These are phyloP conservation scores for Xylaria sp. DNA, from an alignment of 2,329 filamentous ascomycete species.

Conservation along the genomic window DNA sequence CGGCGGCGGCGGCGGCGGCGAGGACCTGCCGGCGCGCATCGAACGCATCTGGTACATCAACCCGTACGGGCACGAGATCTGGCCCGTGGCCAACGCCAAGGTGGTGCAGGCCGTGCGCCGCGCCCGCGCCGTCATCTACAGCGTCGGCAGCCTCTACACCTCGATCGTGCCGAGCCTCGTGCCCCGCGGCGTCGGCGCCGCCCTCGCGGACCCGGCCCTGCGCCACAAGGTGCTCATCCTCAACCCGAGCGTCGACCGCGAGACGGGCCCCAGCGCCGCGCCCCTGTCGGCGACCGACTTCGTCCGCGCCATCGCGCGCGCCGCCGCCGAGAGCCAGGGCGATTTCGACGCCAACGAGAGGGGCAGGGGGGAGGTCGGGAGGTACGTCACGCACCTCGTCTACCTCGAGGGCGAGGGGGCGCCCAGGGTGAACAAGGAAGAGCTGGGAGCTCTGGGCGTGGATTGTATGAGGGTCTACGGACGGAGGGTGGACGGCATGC, in stretches of 20 bases:
- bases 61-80: slow-evolving; percentile 95
- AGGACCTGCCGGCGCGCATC: slow-evolving; percentile 78
- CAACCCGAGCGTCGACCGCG: slow-evolving; percentile 82
- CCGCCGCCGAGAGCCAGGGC: slow-evolving; percentile 69
- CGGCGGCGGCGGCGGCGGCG: slow-evolving; percentile 71
- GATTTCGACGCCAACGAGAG: slow-evolving; percentile 37
- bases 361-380: slow-evolving; percentile 48
- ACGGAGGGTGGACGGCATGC: slow-evolving; percentile 55
- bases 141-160: slow-evolving; percentile 92
- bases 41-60: slow-evolving; percentile 95
- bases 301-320: slow-evolving; percentile 75
- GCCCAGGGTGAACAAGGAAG: slow-evolving; percentile 69
- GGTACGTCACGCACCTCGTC: slow-evolving; percentile 82
- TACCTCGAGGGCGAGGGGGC: slow-evolving; percentile 73
- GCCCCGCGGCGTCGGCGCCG: slow-evolving; percentile 72
- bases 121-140: slow-evolving; percentile 78
- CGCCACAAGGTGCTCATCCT: slow-evolving; percentile 79
- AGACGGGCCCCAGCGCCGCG: slow-evolving; percentile 71
- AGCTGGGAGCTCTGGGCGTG: slow-evolving; percentile 69
- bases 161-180: slow-evolving; percentile 84
- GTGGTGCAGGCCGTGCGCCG: slow-evolving; percentile 69
- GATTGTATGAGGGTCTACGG: slow-evolving; percentile 79
- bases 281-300: slow-evolving; percentile 81
- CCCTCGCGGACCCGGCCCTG: slow-evolving; percentile 44
- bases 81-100: slow-evolving; percentile 79